Evolutionary conservation across 208 protist genomes (phyloP).

Genomic region (Trypanosoma vivax): DNA sequence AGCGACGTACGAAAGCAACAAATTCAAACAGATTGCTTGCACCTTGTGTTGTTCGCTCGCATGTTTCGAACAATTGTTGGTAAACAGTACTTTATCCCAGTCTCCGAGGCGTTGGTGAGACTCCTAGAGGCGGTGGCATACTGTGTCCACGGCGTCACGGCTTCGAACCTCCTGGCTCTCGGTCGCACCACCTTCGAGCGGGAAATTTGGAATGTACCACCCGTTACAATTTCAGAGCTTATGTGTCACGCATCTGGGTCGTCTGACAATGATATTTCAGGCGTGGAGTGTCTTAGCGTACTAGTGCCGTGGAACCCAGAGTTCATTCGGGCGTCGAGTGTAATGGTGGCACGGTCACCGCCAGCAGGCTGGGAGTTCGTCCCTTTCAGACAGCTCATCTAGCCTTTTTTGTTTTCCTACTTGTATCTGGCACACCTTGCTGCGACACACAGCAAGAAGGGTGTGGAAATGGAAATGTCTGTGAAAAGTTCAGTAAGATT

Average conservation of each 20-base stretch:
- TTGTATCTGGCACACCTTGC: too few relatives aligned
- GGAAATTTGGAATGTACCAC: constrained; percentile 20
- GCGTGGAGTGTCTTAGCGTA: neutral
- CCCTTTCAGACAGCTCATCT: neutral
- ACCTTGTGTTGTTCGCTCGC: constrained; percentile 27
- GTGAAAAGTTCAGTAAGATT: too few relatives aligned
- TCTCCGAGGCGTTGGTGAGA: constrained; percentile 5
- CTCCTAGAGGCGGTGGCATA: constrained; percentile 10
- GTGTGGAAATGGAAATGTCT: too few relatives aligned
- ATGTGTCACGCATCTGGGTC: too few relatives aligned
- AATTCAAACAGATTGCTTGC: constrained; percentile 15
- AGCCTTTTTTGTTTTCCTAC: too few relatives aligned
- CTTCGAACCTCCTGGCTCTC: neutral
- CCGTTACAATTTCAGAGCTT: constrained; percentile 10
- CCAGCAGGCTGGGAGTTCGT: constrained; percentile 11
- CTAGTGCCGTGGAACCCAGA: constrained; percentile 16
- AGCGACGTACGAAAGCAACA: constrained; percentile 8
- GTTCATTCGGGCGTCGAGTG: constrained; percentile 13
- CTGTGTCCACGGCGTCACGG: neutral
- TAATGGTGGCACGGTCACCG: constrained; percentile 7
- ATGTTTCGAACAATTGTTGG: constrained; percentile 24
- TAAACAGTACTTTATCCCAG: neutral
- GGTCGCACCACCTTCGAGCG: constrained; percentile 1
- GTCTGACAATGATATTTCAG: neutral
- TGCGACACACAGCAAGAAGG: too few relatives aligned